A percentile compares a stretch with the other conserved stretches of the same genome.
phyloP scores from a whole-genome alignment of 148 eudicot species.

The Dysphania ambrosioides region DNA sequence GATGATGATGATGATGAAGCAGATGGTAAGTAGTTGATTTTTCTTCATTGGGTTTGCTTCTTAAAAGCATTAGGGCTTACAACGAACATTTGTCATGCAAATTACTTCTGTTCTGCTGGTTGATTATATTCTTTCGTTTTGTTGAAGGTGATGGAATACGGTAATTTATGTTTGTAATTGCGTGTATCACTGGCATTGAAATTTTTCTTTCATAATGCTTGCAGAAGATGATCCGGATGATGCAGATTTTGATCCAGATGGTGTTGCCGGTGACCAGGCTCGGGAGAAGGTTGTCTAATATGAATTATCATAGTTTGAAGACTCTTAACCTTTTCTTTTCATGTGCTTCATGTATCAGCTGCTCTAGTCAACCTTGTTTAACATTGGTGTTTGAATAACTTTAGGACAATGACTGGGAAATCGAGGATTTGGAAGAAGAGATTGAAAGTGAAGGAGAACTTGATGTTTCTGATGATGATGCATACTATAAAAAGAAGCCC shows the following conservation, averaged over 20 bases:
- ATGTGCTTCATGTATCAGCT: slow-evolving; percentile 2
- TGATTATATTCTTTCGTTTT: background rate
- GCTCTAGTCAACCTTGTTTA: background rate
- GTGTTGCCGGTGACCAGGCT: slow-evolving; percentile 34
- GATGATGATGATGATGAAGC: slow-evolving; percentile 52
- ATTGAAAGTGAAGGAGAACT: slow-evolving; percentile 64
- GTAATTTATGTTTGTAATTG: background rate
- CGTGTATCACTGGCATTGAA: background rate
- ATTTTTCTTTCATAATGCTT: slow-evolving; percentile 21
- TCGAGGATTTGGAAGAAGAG: slow-evolving; percentile 68
- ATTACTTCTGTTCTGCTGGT: background rate
- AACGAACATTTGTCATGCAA: background rate
- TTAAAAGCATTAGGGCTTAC: background rate
- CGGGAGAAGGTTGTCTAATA: slow-evolving; percentile 44
- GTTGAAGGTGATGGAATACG: background rate
- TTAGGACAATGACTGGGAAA: slow-evolving; percentile 87
- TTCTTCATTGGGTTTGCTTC: background rate
- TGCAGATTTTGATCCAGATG: slow-evolving; percentile 92
- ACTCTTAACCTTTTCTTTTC: background rate
- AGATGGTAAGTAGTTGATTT: slow-evolving; percentile 31
- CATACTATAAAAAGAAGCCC: slow-evolving; percentile 47
- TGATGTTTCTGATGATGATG: slow-evolving; percentile 66
- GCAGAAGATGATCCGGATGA: slow-evolving; percentile 97
- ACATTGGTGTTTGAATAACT: slow-evolving; percentile 15
- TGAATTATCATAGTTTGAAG: background rate